Conservation (phyloP, 768 basidiomycete genomes). For the Leccinum disarticulatum region DNA sequence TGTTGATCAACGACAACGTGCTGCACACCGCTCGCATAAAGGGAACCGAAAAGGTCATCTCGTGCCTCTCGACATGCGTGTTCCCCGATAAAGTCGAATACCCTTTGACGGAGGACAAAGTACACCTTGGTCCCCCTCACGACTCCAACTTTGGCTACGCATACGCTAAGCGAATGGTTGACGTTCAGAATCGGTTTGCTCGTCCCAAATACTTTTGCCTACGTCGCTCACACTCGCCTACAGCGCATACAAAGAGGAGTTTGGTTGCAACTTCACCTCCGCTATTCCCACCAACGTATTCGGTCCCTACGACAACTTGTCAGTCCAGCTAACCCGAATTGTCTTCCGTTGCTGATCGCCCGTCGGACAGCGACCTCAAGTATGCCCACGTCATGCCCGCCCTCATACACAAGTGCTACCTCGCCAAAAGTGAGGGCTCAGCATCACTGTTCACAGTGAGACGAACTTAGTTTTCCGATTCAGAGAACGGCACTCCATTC, state of each 20-base stretch:
- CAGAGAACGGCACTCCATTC: conserved; percentile 80
- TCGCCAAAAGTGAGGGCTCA: conserved; percentile 71
- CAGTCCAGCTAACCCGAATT: conserved; percentile 18
- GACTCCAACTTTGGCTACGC: conserved; percentile 96
- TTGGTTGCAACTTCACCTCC: conserved; percentile 91
- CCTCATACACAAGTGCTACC: conserved; percentile 88
- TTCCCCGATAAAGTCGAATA: conserved; percentile 95
- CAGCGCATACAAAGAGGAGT: conserved; percentile 95
- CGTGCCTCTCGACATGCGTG: conserved; percentile 95
- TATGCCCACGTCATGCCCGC: conserved; percentile 94
- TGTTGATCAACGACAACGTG: conserved; percentile 94
- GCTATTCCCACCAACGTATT: conserved; percentile 99
- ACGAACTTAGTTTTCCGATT: conserved; percentile 19
- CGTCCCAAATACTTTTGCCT: not conserved
- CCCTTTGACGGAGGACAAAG: conserved; percentile 89
- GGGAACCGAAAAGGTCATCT: conserved; percentile 77
- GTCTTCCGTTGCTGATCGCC: conserved; percentile 1
- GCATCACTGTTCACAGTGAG: not conserved
- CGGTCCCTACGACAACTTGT: conserved; percentile 94
- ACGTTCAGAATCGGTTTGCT: conserved; percentile 88
- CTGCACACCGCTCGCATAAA: conserved; percentile 70
- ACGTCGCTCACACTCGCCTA: not conserved
- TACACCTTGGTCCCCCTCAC: conserved; percentile 91
- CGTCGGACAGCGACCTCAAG: conserved; percentile 68
- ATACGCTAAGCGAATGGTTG: conserved; percentile 93